Percentiles rank a stretch among this genome's conserved stretches.
Evolutionary conservation across 371 early-diverging fungal genomes (phyloP).

Genomic region (Circinella umbellata): DNA sequence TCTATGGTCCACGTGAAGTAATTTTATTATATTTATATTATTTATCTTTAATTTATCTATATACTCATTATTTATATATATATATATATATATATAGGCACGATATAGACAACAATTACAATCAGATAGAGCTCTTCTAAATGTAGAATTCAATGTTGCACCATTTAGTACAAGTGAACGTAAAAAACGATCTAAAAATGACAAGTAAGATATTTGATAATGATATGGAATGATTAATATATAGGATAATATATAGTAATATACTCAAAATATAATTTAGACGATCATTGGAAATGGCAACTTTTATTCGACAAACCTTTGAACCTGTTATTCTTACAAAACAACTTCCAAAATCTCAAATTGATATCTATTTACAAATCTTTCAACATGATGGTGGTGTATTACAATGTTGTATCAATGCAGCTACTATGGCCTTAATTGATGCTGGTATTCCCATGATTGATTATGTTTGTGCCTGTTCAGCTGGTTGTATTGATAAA

Average conservation of each 20-base stretch:
- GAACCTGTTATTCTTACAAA: conserved; percentile 84
- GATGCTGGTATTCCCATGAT: conserved; percentile 97
- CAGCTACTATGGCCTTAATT: conserved; percentile 92
- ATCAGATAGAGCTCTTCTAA: conserved; percentile 85
- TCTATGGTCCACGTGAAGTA: conserved; percentile 95
- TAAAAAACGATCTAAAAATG: conserved; percentile 78
- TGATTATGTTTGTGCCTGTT: conserved; percentile 94
- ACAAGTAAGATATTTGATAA: conserved; percentile 64
- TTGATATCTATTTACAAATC: conserved; percentile 90
- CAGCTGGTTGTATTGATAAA: conserved; percentile 89
- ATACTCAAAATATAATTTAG: conserved; percentile 32
- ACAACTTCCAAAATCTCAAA: conserved; percentile 86
- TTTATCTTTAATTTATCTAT: no score
- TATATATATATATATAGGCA: conserved; percentile 52
- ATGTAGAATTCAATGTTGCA: conserved; percentile 90
- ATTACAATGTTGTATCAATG: conserved; percentile 90
- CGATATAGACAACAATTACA: conserved; percentile 59
- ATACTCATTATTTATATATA: no score
- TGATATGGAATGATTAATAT: neutral
- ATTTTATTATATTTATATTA: neutral
- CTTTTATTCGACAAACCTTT: conserved; percentile 88
- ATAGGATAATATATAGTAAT: neutral
- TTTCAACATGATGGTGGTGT: conserved; percentile 92
- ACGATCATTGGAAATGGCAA: conserved; percentile 85
- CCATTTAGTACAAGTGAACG: conserved; percentile 93